phyloP scores from a whole-genome alignment of 1,139 yeast species.

The Pichia sp. region DNA sequence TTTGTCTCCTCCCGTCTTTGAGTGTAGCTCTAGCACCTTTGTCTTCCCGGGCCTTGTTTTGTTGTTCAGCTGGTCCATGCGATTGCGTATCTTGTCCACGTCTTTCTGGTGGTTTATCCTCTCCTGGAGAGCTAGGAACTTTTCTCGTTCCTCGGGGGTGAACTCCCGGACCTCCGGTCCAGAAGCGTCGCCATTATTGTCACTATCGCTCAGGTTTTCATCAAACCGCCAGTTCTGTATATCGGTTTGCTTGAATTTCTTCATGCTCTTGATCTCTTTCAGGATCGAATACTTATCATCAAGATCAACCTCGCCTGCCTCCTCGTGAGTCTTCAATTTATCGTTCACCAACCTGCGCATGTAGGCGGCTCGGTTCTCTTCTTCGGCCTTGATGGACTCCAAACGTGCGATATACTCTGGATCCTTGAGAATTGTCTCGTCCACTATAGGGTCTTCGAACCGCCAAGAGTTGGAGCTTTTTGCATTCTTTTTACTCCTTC shows the following conservation, averaged over 20 bases:
- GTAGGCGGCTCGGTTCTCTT: constrained; percentile 13
- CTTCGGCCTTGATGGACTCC: constrained; percentile 15
- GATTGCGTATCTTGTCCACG: constrained; percentile 11
- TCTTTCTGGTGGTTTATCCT: constrained; percentile 20
- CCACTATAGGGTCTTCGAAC: constrained; percentile 20
- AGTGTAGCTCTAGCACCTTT: constrained; percentile 23
- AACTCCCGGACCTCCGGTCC: constrained; percentile 18
- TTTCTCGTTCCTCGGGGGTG: constrained; percentile 22
- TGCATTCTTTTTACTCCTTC: neutral
- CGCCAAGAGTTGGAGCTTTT: constrained; percentile 24
- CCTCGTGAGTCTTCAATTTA: constrained; percentile 11
- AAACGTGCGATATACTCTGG: constrained; percentile 25
- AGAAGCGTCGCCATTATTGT: constrained; percentile 1
- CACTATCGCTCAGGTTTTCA: constrained; percentile 5
- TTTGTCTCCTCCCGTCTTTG: constrained; percentile 19
- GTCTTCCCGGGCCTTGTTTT: neutral
- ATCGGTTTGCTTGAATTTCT: constrained; percentile 10
- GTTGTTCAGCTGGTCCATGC: constrained; percentile 19
- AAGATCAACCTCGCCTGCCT: constrained; percentile 5
- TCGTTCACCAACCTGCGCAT: constrained; percentile 17
- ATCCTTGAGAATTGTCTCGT: constrained; percentile 18
- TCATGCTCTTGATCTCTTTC: neutral
- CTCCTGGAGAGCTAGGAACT: constrained; percentile 21
- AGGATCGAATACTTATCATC: neutral
- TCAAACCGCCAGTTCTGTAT: constrained; percentile 4